Evolutionary conservation across 768 basidiomycete genomes (phyloP).

Genomic region (Lyophyllum shimeji): DNA sequence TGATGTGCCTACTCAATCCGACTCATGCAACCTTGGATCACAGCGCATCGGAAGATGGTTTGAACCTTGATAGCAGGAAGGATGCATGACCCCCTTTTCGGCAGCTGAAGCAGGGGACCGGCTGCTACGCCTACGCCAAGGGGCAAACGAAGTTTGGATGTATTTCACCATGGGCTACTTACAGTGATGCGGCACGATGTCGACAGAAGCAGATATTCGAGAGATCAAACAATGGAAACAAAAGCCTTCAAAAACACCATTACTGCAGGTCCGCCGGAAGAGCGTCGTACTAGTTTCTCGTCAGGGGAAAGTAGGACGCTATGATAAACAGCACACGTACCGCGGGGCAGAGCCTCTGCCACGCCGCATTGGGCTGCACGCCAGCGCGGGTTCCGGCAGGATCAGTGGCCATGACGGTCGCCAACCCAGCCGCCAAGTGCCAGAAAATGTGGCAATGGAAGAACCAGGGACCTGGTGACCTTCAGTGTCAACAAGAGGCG

Average conservation of each 20-base stretch:
- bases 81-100: too few relatives aligned
- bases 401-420: conserved; percentile 16
- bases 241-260: neutral
- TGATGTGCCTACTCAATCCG: too few relatives aligned
- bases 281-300: neutral
- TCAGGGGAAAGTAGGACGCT: neutral
- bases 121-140: too few relatives aligned
- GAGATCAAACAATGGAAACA: neutral
- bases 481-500: neutral
- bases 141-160: too few relatives aligned
- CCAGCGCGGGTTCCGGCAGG: conserved; percentile 5
- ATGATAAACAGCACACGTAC: neutral
- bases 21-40: too few relatives aligned
- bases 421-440: conserved; percentile 22
- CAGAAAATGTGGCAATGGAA: conserved; percentile 30
- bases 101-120: too few relatives aligned
- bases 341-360: conserved; percentile 19
- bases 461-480: conserved; percentile 24
- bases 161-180: too few relatives aligned
- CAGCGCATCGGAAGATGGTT: too few relatives aligned
- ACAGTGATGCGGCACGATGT: too few relatives aligned
- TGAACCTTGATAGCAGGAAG: too few relatives aligned
- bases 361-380: conserved; percentile 13
- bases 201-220: too few relatives aligned
- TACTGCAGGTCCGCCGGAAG: neutral